These are phyloP conservation scores for Diaporthe longicolla DNA, from an alignment of 2,329 filamentous ascomycete species.

Conservation along the genomic window DNA sequence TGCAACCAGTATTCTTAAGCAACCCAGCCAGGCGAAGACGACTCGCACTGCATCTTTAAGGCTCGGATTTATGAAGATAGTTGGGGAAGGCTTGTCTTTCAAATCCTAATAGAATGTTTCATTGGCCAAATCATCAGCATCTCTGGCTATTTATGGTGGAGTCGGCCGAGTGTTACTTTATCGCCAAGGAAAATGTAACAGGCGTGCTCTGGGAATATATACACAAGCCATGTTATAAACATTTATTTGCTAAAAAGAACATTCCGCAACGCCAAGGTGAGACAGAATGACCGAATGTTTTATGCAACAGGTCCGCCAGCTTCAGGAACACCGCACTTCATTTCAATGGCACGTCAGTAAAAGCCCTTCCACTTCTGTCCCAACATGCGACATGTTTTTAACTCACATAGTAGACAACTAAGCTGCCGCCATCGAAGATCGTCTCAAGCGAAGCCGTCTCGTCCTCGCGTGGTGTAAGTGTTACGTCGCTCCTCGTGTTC, in stretches of 20 bases:
- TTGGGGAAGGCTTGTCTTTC: too few relatives aligned
- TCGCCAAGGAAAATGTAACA: too few relatives aligned
- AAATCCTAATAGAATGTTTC: too few relatives aligned
- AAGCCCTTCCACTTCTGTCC: rapidly evolving
- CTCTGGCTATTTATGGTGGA: too few relatives aligned
- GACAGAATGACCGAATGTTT: too few relatives aligned
- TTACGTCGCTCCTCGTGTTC: constrained; percentile 4
- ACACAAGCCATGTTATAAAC: not conserved
- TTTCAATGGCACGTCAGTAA: not conserved
- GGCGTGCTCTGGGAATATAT: not conserved
- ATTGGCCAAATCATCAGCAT: not conserved
- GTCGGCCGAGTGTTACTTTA: too few relatives aligned
- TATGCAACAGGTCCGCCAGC: not conserved
- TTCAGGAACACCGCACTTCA: constrained; percentile 1
- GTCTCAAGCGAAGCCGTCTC: constrained; percentile 1
- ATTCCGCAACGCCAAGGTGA: not conserved
- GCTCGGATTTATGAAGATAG: too few relatives aligned
- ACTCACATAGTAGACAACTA: constrained; percentile 21
- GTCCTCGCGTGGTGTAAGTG: not conserved
- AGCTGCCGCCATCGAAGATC: constrained; percentile 1
- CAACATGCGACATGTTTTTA: too few relatives aligned
- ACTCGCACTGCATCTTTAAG: too few relatives aligned
- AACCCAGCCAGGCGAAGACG: too few relatives aligned
- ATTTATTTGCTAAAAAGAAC: not conserved
- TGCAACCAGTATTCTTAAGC: too few relatives aligned